Percentiles rank a stretch among this genome's conserved stretches.
These are phyloP conservation scores for Hura crepitans DNA, from an alignment of 441 rosid genomes.

Conservation along the genomic window DNA sequence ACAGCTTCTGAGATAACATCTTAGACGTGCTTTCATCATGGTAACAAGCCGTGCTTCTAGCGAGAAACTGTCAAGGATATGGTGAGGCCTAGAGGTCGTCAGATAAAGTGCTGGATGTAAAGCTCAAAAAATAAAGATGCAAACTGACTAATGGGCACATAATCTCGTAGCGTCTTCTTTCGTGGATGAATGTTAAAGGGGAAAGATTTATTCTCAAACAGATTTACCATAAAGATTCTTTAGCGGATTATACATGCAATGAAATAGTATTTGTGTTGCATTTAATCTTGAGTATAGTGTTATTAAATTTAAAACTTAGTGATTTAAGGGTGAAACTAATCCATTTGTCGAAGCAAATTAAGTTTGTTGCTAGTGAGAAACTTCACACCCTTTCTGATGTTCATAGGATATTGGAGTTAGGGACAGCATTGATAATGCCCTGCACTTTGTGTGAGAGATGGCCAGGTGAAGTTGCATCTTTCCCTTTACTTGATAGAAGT, in stretches of 20 bases:
- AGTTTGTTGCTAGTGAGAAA: neutral
- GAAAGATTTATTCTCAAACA: neutral
- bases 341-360: neutral
- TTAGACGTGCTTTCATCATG: neutral
- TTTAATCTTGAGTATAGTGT: no score
- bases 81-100: neutral
- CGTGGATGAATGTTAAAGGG: neutral
- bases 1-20: slow-evolving; percentile 21
- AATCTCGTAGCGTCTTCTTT: neutral
- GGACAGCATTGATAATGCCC: no score
- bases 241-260: no score
- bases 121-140: neutral
- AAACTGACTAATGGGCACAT: no score
- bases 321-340: neutral
- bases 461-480: no score
- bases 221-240: neutral
- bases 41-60: neutral
- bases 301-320: no score
- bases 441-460: no score
- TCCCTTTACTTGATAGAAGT: no score
- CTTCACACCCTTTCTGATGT: no score
- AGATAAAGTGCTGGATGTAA: neutral
- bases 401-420: no score
- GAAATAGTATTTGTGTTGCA: no score
- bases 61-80: neutral